Evolutionary conservation across 2,329 filamentous ascomycete species (phyloP).

Genomic region (Berkeleyomyces rouxiae): DNA sequence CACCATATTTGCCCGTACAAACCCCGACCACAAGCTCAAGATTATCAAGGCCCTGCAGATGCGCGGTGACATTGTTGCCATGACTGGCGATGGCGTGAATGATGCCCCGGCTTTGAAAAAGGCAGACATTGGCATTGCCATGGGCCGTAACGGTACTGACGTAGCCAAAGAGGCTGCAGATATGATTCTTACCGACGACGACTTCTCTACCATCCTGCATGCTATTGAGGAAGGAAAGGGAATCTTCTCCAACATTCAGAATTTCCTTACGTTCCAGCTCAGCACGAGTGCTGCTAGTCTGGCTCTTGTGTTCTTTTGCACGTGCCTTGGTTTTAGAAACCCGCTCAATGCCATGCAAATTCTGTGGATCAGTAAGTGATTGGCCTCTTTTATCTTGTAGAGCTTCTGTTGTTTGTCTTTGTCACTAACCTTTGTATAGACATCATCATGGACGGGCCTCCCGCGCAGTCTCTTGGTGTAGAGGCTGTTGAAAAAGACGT

Average conservation of each 20-base stretch:
- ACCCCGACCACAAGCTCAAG: conserved; percentile 95
- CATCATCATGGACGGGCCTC: conserved; percentile 98
- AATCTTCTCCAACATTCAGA: conserved; percentile 99
- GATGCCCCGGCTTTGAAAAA: conserved; percentile 93
- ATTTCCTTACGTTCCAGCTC: conserved; percentile 95
- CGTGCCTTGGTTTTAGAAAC: conserved; percentile 81
- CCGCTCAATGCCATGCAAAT: conserved; percentile 99
- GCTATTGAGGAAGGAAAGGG: conserved; percentile 98
- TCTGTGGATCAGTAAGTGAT: conserved; percentile 89
- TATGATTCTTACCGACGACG: conserved; percentile 81
- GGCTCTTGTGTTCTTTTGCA: conserved; percentile 81
- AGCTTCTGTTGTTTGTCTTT: neutral
- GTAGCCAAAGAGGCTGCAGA: conserved; percentile 94
- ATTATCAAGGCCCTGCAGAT: conserved; percentile 84
- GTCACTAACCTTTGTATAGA: conserved; percentile 36
- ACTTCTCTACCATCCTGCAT: conserved; percentile 79
- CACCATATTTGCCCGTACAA: conserved; percentile 89
- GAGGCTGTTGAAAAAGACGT: conserved; percentile 88
- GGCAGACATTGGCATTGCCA: conserved; percentile 93
- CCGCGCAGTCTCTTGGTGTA: conserved; percentile 89
- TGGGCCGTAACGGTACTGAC: conserved; percentile 89
- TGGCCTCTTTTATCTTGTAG: neutral
- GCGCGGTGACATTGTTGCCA: conserved; percentile 89
- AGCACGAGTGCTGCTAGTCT: conserved; percentile 91
- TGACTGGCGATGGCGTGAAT: conserved; percentile 97